Evolutionary conservation across 2,329 filamentous ascomycete genomes (phyloP).

Genomic region (Cercospora sesami): DNA sequence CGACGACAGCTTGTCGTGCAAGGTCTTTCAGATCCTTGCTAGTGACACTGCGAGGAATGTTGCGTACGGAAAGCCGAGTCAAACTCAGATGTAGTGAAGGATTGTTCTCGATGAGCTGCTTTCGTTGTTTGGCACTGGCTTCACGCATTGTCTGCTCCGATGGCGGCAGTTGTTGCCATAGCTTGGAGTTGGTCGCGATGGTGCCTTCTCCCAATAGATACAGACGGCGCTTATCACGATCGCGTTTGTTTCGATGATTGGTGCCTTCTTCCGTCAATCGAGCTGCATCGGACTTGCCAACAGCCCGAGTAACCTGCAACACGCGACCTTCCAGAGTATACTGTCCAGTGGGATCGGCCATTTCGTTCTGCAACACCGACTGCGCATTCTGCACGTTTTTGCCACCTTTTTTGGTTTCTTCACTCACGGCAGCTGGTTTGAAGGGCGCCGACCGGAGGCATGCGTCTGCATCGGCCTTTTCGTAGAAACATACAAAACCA

Average conservation of each 20-base stretch:
- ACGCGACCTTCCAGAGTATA: slow-evolving; percentile 92
- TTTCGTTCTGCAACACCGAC: slow-evolving; percentile 85
- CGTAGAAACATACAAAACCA: slow-evolving; percentile 91
- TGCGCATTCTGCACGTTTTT: slow-evolving; percentile 56
- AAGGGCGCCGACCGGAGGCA: slow-evolving; percentile 76
- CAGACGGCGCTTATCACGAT: slow-evolving; percentile 86
- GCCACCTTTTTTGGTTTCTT: slow-evolving; percentile 26
- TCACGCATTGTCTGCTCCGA: slow-evolving; percentile 86
- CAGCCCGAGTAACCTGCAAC: slow-evolving; percentile 78
- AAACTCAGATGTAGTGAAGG: slow-evolving; percentile 85
- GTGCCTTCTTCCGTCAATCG: slow-evolving; percentile 70
- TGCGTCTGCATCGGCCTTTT: slow-evolving; percentile 68
- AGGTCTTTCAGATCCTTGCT: slow-evolving; percentile 89
- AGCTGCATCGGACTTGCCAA: slow-evolving; percentile 77
- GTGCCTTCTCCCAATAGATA: slow-evolving; percentile 86
- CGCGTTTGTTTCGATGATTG: slow-evolving; percentile 62
- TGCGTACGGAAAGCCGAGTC: slow-evolving; percentile 86
- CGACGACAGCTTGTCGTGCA: slow-evolving; percentile 87
- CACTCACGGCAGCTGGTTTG: slow-evolving; percentile 43
- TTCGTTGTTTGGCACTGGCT: slow-evolving; percentile 80
- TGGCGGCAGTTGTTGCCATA: slow-evolving; percentile 73
- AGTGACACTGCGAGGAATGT: slow-evolving; percentile 78
- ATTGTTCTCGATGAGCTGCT: slow-evolving; percentile 87
- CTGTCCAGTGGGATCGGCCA: slow-evolving; percentile 73
- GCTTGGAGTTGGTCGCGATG: slow-evolving; percentile 71